Conservation (phyloP, 2,329 filamentous ascomycete genomes). For the Scytalidium lignicola region DNA sequence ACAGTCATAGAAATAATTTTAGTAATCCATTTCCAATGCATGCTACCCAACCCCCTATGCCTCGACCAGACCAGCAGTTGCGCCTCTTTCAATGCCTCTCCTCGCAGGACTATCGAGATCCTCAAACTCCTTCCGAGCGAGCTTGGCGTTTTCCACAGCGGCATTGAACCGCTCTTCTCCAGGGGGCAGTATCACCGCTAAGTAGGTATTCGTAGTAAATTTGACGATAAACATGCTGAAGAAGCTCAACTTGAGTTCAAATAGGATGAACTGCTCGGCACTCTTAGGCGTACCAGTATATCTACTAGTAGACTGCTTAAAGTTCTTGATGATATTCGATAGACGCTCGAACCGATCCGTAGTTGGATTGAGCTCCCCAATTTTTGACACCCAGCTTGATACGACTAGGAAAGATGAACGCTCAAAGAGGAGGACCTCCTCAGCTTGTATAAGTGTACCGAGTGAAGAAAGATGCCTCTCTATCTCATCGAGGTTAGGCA, state of each 20-base stretch:
- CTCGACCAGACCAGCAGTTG: neutral
- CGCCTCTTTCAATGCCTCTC: slow-evolving; percentile 18
- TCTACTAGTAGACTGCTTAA: slow-evolving; percentile 78
- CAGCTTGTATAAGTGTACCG: slow-evolving; percentile 80
- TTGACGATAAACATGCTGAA: slow-evolving; percentile 95
- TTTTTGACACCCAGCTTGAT: slow-evolving; percentile 77
- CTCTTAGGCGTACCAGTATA: slow-evolving; percentile 78
- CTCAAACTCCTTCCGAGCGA: slow-evolving; percentile 77
- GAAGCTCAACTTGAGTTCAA: slow-evolving; percentile 72
- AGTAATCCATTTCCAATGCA: neutral
- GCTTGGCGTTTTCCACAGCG: slow-evolving; percentile 83
- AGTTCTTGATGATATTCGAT: slow-evolving; percentile 96
- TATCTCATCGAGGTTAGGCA: slow-evolving; percentile 87
- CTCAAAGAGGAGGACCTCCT: slow-evolving; percentile 93
- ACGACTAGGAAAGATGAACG: slow-evolving; percentile 94
- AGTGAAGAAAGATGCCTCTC: slow-evolving; percentile 80
- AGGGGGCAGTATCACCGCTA: slow-evolving; percentile 85
- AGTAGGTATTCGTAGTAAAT: slow-evolving; percentile 96
- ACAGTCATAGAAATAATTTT: neutral
- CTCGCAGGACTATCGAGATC: slow-evolving; percentile 52
- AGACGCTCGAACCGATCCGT: slow-evolving; percentile 91
- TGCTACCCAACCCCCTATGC: neutral
- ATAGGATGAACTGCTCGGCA: slow-evolving; percentile 73
- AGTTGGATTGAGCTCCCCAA: slow-evolving; percentile 77
- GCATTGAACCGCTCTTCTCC: slow-evolving; percentile 89